Evolutionary conservation across 768 basidiomycete species (phyloP).

Genomic region (Podaxis mareebaensis): DNA sequence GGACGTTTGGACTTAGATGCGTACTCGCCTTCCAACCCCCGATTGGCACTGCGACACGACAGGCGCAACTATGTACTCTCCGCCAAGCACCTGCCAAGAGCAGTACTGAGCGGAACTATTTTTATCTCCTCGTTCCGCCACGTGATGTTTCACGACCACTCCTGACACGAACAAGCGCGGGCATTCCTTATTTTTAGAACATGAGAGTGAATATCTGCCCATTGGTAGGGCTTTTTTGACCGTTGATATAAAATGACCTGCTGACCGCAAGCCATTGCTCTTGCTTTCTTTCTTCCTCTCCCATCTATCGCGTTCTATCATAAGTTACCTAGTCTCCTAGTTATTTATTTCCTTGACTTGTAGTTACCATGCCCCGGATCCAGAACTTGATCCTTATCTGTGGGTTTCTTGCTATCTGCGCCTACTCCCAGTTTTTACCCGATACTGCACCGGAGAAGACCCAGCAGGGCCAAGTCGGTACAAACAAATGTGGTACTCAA

Average conservation of each 20-base stretch:
- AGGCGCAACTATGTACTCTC: background rate
- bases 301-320: background rate
- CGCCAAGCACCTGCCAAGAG: background rate
- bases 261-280: no score
- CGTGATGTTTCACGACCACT: background rate
- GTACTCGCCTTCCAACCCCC: background rate
- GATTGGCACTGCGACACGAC: background rate
- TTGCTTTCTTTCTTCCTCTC: background rate
- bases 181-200: background rate
- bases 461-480: conserved; percentile 62
- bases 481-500: conserved; percentile 63
- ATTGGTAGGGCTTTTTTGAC: background rate
- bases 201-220: background rate
- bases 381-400: background rate
- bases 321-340: background rate
- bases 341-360: background rate
- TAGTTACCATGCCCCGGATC: conserved; percentile 1
- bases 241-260: no score
- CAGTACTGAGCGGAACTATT: background rate
- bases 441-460: conserved; percentile 46
- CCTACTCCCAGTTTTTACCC: conserved; percentile 31
- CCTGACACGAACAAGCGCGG: background rate
- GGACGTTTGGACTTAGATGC: background rate
- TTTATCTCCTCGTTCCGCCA: background rate
- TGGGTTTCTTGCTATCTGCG: conserved; percentile 3